phyloP scores from a whole-genome alignment of 768 basidiomycete species.

The Xerocomus brunneocitrinus region DNA sequence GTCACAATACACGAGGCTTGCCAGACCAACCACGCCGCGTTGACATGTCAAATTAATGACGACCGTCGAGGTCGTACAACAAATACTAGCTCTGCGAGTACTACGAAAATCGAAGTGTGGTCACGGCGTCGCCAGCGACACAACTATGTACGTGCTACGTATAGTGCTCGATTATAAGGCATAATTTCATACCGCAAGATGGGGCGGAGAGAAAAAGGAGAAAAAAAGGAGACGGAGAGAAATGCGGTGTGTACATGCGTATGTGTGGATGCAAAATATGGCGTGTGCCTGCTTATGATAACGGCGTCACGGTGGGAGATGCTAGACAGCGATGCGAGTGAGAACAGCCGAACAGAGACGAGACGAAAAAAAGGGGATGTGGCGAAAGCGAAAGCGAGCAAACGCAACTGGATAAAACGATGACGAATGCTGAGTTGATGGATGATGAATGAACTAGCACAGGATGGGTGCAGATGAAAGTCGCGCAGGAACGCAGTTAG shows the following conservation, averaged over 20 bases:
- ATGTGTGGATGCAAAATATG: constrained; percentile 13
- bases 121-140: constrained; percentile 22
- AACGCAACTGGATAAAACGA: neutral
- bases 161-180: constrained; percentile 27
- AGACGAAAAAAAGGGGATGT: neutral
- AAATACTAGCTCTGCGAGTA: constrained; percentile 14
- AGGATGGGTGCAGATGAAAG: constrained; percentile 1
- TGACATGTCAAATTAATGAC: neutral
- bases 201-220: neutral
- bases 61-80: constrained; percentile 17
- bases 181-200: constrained; percentile 18
- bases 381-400: constrained; percentile 10
- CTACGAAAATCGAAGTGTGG: constrained; percentile 9
- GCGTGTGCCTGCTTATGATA: constrained; percentile 7
- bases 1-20: neutral
- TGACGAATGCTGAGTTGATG: constrained; percentile 11
- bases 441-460: constrained; percentile 10
- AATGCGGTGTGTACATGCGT: constrained; percentile 4
- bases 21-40: neutral
- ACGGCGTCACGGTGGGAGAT: constrained; percentile 7
- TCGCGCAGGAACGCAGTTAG: constrained; percentile 5
- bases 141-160: constrained; percentile 27
- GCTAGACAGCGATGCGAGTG: constrained; percentile 24
- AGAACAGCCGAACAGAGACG: constrained; percentile 6
- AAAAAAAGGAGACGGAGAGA: neutral